These are phyloP conservation scores for Pezicula carpinea DNA, from an alignment of 2,329 filamentous ascomycete species.

Conservation along the genomic window DNA sequence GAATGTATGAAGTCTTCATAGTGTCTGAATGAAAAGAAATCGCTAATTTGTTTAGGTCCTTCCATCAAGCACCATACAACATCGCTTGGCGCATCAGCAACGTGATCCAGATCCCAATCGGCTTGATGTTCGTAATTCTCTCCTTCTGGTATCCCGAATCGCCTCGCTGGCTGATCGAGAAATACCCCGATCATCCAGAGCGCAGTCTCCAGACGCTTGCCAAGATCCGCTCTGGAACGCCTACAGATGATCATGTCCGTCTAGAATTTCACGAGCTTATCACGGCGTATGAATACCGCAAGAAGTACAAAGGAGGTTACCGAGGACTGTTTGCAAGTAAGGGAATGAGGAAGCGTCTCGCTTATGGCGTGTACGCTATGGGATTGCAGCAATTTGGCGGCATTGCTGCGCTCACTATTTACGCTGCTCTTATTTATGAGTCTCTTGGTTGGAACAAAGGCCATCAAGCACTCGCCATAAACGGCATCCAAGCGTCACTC, in stretches of 20 bases:
- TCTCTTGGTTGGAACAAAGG: constrained; percentile 33
- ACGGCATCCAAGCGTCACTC: constrained; percentile 33
- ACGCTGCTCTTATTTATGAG: constrained; percentile 34
- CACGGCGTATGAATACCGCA: constrained; percentile 30
- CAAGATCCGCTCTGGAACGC: constrained; percentile 27
- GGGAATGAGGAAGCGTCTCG: constrained; percentile 32
- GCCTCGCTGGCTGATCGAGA: constrained; percentile 32
- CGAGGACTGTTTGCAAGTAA: constrained; percentile 28
- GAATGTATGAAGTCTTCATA: constrained; percentile 28
- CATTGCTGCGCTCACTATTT: constrained; percentile 33
- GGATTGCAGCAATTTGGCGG: constrained; percentile 28
- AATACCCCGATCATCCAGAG: constrained; percentile 29
- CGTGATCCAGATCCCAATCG: constrained; percentile 37
- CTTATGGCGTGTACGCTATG: constrained; percentile 33
- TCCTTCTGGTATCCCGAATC: constrained; percentile 36
- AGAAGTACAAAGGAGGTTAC: constrained; percentile 29
- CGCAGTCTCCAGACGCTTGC: constrained; percentile 27
- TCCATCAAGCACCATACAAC: constrained; percentile 35
- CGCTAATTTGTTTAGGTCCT: constrained; percentile 17
- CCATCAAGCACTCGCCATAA: constrained; percentile 32
- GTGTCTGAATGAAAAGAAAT: not conserved
- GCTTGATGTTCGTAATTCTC: constrained; percentile 30
- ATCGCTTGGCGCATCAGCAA: constrained; percentile 39
- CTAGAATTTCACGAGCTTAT: constrained; percentile 34
- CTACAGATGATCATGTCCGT: constrained; percentile 27